These are phyloP conservation scores for Penicillium hordei DNA, from an alignment of 2,329 filamentous ascomycete genomes.

Conservation along the genomic window DNA sequence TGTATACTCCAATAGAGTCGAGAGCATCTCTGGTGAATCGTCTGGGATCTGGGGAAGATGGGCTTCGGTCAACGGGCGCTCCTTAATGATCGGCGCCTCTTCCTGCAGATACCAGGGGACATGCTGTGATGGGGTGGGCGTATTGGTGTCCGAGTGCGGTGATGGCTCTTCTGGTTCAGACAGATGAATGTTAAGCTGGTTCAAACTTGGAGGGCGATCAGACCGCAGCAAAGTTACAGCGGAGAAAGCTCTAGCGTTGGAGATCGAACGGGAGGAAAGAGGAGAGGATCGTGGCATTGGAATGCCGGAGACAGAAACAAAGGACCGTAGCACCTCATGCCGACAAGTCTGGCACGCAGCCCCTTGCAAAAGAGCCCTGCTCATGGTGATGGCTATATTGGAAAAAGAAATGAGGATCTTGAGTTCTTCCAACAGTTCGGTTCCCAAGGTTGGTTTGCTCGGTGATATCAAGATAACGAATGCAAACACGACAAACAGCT, in stretches of 20 bases:
- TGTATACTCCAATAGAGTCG: constrained; percentile 71
- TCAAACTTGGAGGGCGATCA: constrained; percentile 24
- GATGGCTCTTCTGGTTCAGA: constrained; percentile 13
- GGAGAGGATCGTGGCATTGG: constrained; percentile 23
- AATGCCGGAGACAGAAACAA: constrained; percentile 30
- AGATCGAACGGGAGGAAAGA: constrained; percentile 10
- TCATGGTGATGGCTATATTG: constrained; percentile 29
- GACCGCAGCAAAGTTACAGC: constrained; percentile 22
- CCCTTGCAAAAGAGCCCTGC: constrained; percentile 32
- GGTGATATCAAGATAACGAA: constrained; percentile 16
- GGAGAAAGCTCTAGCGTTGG: constrained; percentile 28
- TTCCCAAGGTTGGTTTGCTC: constrained; percentile 1
- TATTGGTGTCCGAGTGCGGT: background rate
- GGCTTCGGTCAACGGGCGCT: constrained; percentile 53
- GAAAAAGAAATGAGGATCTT: background rate
- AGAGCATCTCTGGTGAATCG: constrained; percentile 69
- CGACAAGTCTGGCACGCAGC: constrained; percentile 33
- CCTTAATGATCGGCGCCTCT: constrained; percentile 47
- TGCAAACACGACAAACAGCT: constrained; percentile 28
- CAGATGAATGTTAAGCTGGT: constrained; percentile 15
- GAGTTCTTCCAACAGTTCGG: background rate
- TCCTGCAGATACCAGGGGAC: constrained; percentile 83
- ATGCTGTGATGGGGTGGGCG: constrained; percentile 21
- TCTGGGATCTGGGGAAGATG: constrained; percentile 64
- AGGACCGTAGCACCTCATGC: constrained; percentile 31